Evolutionary conservation across 169 alveolate species (phyloP).

Genomic region (Plasmodium knowlesi): DNA sequence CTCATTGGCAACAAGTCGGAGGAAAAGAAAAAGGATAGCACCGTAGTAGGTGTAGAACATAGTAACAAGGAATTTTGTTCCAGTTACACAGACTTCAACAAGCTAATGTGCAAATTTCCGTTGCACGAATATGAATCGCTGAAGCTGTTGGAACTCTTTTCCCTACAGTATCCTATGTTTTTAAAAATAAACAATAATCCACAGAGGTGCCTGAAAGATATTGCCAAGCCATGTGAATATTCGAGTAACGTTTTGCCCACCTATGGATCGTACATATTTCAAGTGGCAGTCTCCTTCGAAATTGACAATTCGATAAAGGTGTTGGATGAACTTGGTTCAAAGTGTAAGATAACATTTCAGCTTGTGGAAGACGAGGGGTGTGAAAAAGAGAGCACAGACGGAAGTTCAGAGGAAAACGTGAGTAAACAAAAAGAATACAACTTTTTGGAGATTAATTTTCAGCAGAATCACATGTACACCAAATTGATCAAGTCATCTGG

Average conservation of each 20-base stretch:
- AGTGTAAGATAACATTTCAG: constrained; percentile 72
- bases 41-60: constrained; percentile 7
- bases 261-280: constrained; percentile 74
- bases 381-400: not conserved
- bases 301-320: constrained; percentile 77
- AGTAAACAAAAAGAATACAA: constrained; percentile 20
- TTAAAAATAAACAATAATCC: constrained; percentile 66
- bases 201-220: constrained; percentile 48
- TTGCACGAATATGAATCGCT: constrained; percentile 73
- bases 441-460: constrained; percentile 67
- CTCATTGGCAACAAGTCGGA: constrained; percentile 2
- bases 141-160: constrained; percentile 62
- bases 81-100: constrained; percentile 27
- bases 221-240: constrained; percentile 45
- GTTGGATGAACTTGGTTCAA: constrained; percentile 72
- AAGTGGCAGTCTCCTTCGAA: constrained; percentile 66
- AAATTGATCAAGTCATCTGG: constrained; percentile 11
- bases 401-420: not conserved
- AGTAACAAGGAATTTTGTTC: not conserved
- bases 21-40: not conserved
- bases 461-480: constrained; percentile 65
- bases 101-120: constrained; percentile 59
- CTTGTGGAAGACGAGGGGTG: constrained; percentile 34
- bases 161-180: constrained; percentile 74
- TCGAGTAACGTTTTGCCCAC: constrained; percentile 61